Base-by-base conservation (phyloP, 2,329 filamentous ascomycete species). In the Nannizzia gypsea region DNA sequence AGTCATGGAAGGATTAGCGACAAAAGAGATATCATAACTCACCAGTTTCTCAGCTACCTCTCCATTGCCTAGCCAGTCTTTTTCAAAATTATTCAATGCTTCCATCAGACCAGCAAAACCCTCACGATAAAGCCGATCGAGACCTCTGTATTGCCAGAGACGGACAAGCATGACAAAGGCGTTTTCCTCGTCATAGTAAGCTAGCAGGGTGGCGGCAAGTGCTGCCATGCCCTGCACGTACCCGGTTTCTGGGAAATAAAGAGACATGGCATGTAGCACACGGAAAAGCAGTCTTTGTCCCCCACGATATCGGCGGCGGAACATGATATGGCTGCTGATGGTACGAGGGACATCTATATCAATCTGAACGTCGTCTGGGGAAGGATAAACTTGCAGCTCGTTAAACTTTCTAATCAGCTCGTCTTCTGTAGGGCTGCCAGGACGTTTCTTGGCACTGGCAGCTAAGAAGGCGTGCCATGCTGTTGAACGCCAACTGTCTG, bases 191-290 rank as follows among this genome's bases (percentile, higher is more conserved):
- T 97, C 92, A 72, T 91, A 99, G 71, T 99, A 99, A 70, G 92
- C 96, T 5, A 99, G 82, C 20, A 99, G 78, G 0, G 93, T 97
- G 0, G 92, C 92, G 1, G 89, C 91, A 42, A 97, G 78, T 22
- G 90, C 89, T 15, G 92, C 93, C 93, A 99, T 99, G 59, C 93
- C 93, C 73, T 99, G 93, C 0, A 97, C 93, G 71, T 99, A 99
- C 28, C 93, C 93, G 4, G 89, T 93, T 24, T 88, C 86, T 0
- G 90, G 89, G 64, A 92, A 92, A 71, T 96, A 95, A 9, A 99
- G 81, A 17, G 90, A 92, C 70, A 97, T 83, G 50, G 89, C 88
- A 70, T 97, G 93, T 28, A 99, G 80, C 2, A 97, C 90, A 57
- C 93, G 84, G 74, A 99, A 99, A 1, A 99, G 78, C 13, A 97